phyloP scores from a whole-genome alignment of 2,329 filamentous ascomycete genomes.

The Talaromyces verruculosus region DNA sequence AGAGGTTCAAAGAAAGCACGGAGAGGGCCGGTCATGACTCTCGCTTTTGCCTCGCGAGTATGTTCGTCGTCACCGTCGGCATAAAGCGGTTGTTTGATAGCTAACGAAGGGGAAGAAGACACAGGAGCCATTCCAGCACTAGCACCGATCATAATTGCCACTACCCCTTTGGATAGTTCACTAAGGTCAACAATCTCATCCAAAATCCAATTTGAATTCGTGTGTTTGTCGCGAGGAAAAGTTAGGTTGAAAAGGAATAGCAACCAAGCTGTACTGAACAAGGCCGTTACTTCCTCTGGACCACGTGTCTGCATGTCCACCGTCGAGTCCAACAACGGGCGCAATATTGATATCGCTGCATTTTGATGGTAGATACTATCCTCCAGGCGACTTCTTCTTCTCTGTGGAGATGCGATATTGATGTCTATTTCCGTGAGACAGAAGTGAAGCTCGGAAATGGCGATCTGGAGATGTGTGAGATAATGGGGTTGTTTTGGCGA shows the following conservation, averaged over 20 bases:
- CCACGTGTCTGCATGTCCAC: not conserved
- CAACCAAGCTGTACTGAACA: conserved; percentile 13
- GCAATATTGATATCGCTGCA: conserved; percentile 8
- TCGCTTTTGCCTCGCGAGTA: not conserved
- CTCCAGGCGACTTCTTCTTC: not conserved
- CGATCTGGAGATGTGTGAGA: conserved; percentile 15
- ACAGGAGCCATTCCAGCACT: not conserved
- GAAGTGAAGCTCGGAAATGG: conserved; percentile 13
- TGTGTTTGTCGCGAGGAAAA: not conserved
- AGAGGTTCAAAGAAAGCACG: conserved; percentile 12
- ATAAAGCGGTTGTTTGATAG: not conserved
- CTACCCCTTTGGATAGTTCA: conserved; percentile 15
- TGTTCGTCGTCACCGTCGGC: not conserved
- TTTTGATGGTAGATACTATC: conserved; percentile 11
- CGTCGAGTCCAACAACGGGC: conserved; percentile 4
- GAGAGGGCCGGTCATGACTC: conserved; percentile 12
- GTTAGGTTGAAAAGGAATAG: conserved; percentile 15
- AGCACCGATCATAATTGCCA: not conserved
- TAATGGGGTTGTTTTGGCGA: conserved; percentile 1
- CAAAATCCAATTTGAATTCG: conserved; percentile 6
- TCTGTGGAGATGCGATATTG: not conserved
- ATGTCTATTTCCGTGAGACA: conserved; percentile 1
- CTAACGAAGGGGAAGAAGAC: not conserved
- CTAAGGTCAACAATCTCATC: conserved; percentile 18
- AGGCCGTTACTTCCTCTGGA: not conserved